A percentile compares a stretch with the other conserved stretches of the same genome.
Evolutionary conservation across 1,284 basidiomycete genomes (phyloP).

Genomic region (Mycena sp.): DNA sequence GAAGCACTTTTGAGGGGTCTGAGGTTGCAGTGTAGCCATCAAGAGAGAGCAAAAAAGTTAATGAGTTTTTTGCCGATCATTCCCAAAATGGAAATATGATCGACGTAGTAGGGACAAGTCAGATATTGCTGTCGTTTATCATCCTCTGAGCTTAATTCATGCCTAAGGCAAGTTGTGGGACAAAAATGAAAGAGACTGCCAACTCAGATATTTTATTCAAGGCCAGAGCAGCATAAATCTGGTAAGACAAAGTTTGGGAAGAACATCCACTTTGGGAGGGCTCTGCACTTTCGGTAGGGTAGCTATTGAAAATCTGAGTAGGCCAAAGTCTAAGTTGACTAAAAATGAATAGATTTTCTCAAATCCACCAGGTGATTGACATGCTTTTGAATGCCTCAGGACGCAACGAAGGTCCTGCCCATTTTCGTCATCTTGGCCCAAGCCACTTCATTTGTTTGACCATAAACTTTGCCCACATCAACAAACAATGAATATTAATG

Average conservation of each 20-base stretch:
- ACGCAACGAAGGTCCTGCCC: background rate
- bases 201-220: too few species aligned
- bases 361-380: background rate
- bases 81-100: background rate
- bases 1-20: too few species aligned
- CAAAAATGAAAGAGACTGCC: background rate
- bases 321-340: background rate
- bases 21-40: too few species aligned
- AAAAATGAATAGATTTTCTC: background rate
- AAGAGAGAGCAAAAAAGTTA: too few species aligned
- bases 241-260: too few species aligned
- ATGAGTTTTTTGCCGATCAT: too few species aligned
- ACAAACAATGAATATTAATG: background rate
- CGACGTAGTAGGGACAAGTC: background rate
- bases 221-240: too few species aligned
- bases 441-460: background rate
- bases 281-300: background rate
- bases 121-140: background rate
- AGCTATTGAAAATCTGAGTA: background rate
- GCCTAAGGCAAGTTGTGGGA: background rate
- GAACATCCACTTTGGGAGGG: background rate
- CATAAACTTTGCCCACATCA: background rate
- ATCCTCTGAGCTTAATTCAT: background rate
- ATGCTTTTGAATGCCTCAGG: background rate
- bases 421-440: background rate